Percentiles rank a stretch among this genome's conserved stretches.
Evolutionary conservation across 176 grass and related monocot genomes (phyloP).

Genomic region (Bromus sterilis): DNA sequence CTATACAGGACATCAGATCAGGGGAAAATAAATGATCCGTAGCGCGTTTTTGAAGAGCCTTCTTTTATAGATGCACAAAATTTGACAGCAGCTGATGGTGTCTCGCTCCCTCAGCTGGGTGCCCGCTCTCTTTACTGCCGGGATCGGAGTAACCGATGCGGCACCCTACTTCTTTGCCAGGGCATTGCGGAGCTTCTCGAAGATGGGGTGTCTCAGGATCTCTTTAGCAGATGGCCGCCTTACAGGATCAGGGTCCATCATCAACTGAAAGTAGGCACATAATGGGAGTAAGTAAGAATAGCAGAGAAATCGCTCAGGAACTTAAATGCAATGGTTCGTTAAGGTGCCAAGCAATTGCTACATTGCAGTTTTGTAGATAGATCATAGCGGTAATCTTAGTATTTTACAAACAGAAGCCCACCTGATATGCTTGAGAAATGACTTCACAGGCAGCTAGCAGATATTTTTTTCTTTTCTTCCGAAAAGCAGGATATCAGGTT

Average conservation of each 20-base stretch:
- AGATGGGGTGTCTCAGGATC: conserved; percentile 46
- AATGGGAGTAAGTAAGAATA: not conserved
- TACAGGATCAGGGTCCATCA: conserved; percentile 91
- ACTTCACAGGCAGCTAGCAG: not conserved
- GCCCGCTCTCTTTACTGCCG: not conserved
- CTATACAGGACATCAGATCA: conserved; percentile 29
- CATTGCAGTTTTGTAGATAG: not conserved
- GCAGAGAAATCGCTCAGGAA: not conserved
- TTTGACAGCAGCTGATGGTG: not conserved
- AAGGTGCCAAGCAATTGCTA: not conserved
- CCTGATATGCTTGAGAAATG: not conserved
- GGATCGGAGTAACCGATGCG: not conserved
- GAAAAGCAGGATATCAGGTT: not conserved
- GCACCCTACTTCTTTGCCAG: conserved; percentile 9
- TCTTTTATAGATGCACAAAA: conserved; percentile 31
- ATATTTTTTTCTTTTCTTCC: not conserved
- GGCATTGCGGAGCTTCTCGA: conserved; percentile 49
- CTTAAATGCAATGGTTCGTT: not conserved
- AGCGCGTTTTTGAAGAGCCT: not conserved
- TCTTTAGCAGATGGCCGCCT: conserved; percentile 83
- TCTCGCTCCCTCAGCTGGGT: not conserved
- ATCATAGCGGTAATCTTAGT: not conserved
- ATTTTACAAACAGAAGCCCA: not conserved
- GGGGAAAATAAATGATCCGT: not conserved
- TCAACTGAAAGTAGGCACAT: conserved; percentile 42